Evolutionary conservation across 495 filamentous ascomycete genomes (phyloP).

Genomic region (Penicillium canescens): DNA sequence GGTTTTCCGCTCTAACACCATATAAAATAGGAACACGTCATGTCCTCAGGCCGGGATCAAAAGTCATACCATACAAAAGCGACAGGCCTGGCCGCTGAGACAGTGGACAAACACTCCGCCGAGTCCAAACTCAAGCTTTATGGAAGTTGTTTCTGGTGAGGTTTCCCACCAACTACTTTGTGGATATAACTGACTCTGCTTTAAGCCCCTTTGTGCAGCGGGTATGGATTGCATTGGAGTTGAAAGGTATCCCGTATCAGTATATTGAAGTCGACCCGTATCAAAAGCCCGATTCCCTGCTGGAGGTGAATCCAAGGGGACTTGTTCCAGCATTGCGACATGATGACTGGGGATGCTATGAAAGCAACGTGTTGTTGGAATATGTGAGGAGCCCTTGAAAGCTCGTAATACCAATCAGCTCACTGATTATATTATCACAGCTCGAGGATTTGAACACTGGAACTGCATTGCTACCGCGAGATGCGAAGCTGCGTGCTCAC

Average conservation of each 20-base stretch:
- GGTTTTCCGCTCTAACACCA: conserved; percentile 2
- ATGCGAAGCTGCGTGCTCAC: conserved; percentile 71
- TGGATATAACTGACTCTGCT: conserved; percentile 17
- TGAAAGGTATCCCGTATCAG: conserved; percentile 80
- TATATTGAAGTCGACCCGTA: conserved; percentile 93
- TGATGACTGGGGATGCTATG: conserved; percentile 85
- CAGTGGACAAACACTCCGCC: conserved; percentile 70
- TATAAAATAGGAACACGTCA: conserved; percentile 30
- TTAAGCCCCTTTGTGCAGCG: conserved; percentile 80
- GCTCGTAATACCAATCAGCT: background rate
- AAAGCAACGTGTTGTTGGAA: conserved; percentile 87
- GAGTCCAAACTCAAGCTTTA: conserved; percentile 78
- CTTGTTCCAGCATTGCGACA: conserved; percentile 82
- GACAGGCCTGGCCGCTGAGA: conserved; percentile 71
- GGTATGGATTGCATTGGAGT: conserved; percentile 94
- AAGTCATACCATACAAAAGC: conserved; percentile 84
- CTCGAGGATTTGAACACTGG: conserved; percentile 75
- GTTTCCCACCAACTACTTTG: conserved; percentile 10
- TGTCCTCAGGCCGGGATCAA: conserved; percentile 51
- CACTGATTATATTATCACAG: conserved; percentile 35
- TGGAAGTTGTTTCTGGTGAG: conserved; percentile 89
- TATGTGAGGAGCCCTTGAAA: conserved; percentile 56
- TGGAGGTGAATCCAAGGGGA: conserved; percentile 87
- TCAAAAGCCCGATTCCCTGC: conserved; percentile 71
- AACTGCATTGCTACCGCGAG: conserved; percentile 57